phyloP scores from a whole-genome alignment of 768 basidiomycete genomes.

The Xerocomus potaroensis region DNA sequence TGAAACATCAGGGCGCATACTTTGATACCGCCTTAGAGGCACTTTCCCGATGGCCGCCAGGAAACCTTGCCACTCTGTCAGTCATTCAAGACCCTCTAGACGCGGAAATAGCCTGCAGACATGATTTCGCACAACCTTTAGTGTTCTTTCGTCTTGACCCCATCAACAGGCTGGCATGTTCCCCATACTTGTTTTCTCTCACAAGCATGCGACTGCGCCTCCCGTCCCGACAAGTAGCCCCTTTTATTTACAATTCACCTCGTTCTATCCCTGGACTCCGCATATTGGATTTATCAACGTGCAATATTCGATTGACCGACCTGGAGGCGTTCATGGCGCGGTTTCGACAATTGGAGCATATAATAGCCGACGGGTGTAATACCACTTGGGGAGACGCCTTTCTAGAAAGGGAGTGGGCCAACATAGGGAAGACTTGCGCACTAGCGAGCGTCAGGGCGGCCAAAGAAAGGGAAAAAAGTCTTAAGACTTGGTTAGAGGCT shows the following conservation, averaged over 20 bases:
- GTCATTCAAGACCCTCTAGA: slow-evolving; percentile 65
- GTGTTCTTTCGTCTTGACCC: slow-evolving; percentile 74
- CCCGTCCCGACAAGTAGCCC: slow-evolving; percentile 57
- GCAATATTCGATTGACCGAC: slow-evolving; percentile 49
- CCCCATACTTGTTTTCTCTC: slow-evolving; percentile 41
- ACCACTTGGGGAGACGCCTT: slow-evolving; percentile 48
- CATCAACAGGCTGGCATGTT: slow-evolving; percentile 44
- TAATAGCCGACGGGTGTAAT: slow-evolving; percentile 68
- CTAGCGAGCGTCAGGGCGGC: slow-evolving; percentile 57
- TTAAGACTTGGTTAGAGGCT: slow-evolving; percentile 48
- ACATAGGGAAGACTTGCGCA: slow-evolving; percentile 59
- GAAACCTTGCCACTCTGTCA: slow-evolving; percentile 44
- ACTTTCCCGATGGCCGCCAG: slow-evolving; percentile 59
- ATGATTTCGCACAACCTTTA: slow-evolving; percentile 76
- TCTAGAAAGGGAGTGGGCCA: slow-evolving; percentile 53
- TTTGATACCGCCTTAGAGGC: slow-evolving; percentile 69
- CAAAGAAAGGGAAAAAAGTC: slow-evolving; percentile 60
- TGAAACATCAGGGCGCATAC: slow-evolving; percentile 62
- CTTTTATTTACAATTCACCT: slow-evolving; percentile 33
- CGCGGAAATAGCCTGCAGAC: slow-evolving; percentile 31
- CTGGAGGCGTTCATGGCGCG: slow-evolving; percentile 50
- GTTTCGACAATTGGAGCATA: slow-evolving; percentile 50
- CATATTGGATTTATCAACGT: slow-evolving; percentile 76
- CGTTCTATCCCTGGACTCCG: slow-evolving; percentile 41
- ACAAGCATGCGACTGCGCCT: slow-evolving; percentile 64